Percentiles rank a stretch among this genome's conserved stretches.
Conservation (phyloP, 2,329 filamentous ascomycete genomes). For the Sporothrix phasma region DNA sequence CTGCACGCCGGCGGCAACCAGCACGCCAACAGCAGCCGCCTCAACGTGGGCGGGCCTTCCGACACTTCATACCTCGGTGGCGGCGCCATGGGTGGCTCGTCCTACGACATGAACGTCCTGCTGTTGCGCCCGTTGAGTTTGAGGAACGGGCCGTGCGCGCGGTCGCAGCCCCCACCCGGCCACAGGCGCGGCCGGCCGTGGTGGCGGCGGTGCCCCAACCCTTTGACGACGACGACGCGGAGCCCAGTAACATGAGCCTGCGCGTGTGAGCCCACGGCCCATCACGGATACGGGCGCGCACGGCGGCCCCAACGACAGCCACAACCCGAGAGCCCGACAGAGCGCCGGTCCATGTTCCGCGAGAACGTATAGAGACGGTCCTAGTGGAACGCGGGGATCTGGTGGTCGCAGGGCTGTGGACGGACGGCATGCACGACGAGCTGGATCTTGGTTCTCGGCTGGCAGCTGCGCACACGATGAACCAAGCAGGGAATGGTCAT, state of each 20-base stretch:
- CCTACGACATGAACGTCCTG: constrained; percentile 42
- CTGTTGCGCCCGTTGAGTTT: constrained; percentile 21
- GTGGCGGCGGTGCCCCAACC: constrained; percentile 40
- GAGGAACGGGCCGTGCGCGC: constrained; percentile 33
- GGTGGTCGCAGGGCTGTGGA: neutral
- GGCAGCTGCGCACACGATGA: neutral
- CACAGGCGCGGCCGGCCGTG: neutral
- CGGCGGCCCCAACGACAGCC: constrained; percentile 25
- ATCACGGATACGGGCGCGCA: constrained; percentile 38
- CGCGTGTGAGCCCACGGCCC: constrained; percentile 67
- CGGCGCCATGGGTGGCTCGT: constrained; percentile 23
- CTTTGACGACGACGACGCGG: constrained; percentile 56
- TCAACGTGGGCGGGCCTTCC: neutral
- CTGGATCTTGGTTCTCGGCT: too few species aligned
- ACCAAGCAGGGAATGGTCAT: neutral
- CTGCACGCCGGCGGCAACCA: constrained; percentile 28
- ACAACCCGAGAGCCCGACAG: constrained; percentile 48
- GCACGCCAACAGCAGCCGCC: constrained; percentile 21
- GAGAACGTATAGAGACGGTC: constrained; percentile 48
- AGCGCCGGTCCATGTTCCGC: constrained; percentile 58
- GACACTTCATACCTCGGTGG: constrained; percentile 17
- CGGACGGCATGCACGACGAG: neutral
- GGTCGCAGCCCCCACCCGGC: constrained; percentile 30
- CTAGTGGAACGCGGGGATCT: neutral
- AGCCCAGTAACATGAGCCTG: constrained; percentile 50